Base-by-base conservation (phyloP, 345 rosid species). In the Schrenkiella parvula region DNA sequence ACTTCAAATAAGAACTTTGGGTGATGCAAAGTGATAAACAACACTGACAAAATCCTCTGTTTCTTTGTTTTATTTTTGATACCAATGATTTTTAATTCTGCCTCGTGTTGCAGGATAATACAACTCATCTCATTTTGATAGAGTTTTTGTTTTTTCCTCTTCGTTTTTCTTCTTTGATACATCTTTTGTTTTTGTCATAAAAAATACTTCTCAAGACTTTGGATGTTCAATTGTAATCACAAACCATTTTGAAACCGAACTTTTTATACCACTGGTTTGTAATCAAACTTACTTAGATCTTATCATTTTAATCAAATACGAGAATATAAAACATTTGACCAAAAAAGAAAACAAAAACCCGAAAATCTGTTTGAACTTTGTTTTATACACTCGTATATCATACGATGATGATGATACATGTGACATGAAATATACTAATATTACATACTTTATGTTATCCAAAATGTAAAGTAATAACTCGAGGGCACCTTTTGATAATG, bases 1-100 rank as follows among this genome's bases (percentile, higher is more conserved):
- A 62, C 76, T 58, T 75, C 52, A 68, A 52, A 75, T 60, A 75
- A 75, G 23, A 68, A 75, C 55, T 50, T 67, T 50, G 78, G 73
- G 54, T 57, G 53, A 31, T 65, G 46, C 51, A 50, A 67, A 74
- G 55, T 74, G 68, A 55, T 50, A 26, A 23, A 59, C 50, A 23
- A 60, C 79, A 68, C 57, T 60, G 73, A 68, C 58, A 52, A 32
- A 67, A 51, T 52, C 63, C 63, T 67, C 63, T 60, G 63, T 51
- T 66, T 50, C 39, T 74, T 74, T 74, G 72, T 58, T 64, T 22
- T 11, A 52, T 35, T 37, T 59, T 59, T 44, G 47, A 60, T 66
- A 66, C 55, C 72, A 38, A 47, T 73, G 53, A 47, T 66, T 23
- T 66, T 57, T 47, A 61, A 74, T 46, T 72, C 52, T 74, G 72